Evolutionary conservation across 495 filamentous ascomycete genomes (phyloP).

Genomic region (Penicillium paxilli): DNA sequence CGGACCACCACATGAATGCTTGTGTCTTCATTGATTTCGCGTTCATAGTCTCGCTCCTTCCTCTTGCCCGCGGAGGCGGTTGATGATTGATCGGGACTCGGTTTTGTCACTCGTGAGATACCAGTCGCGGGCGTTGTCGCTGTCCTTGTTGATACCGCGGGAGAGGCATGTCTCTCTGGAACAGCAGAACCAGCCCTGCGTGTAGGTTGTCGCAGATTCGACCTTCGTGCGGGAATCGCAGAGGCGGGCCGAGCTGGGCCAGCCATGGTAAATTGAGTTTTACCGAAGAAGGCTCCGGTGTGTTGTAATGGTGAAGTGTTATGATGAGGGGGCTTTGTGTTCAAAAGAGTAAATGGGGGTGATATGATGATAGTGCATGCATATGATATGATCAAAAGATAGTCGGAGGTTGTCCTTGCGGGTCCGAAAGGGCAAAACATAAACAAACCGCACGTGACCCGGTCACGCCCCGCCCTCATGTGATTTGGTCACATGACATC

Average conservation of each 20-base stretch:
- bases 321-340: background rate
- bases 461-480: constrained; percentile 26
- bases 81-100: constrained; percentile 41
- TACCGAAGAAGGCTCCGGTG: too few species aligned
- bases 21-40: constrained; percentile 74
- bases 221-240: constrained; percentile 52
- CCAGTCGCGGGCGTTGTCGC: constrained; percentile 41
- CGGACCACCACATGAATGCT: constrained; percentile 97
- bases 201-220: constrained; percentile 56
- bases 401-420: constrained; percentile 18
- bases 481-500: constrained; percentile 33
- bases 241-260: constrained; percentile 53
- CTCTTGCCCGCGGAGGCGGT: constrained; percentile 57
- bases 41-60: constrained; percentile 80
- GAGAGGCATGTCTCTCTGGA: constrained; percentile 55
- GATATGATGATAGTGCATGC: too few species aligned
- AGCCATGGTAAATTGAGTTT: constrained; percentile 43
- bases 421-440: constrained; percentile 38
- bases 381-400: background rate
- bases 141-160: constrained; percentile 58
- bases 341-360: background rate
- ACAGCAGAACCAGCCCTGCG: constrained; percentile 33
- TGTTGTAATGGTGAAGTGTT: constrained; percentile 1
- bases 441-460: constrained; percentile 41
- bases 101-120: constrained; percentile 34